Base-by-base conservation (phyloP, 1,139 yeast species). In the Lodderomyces pseudojiufengensis region DNA sequence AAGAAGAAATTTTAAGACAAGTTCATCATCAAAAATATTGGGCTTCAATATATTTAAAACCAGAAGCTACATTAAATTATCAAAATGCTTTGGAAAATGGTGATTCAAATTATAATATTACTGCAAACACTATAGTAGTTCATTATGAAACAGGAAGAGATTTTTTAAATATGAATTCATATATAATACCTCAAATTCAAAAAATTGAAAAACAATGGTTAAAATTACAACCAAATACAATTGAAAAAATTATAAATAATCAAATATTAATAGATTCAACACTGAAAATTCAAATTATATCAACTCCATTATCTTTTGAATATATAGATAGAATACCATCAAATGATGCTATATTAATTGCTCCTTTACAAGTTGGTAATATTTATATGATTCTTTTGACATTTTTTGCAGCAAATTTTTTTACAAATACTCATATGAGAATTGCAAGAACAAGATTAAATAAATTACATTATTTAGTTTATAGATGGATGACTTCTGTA, bases 311-410 rank as follows among this genome's bases (percentile, higher is more conserved):
- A 3, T 45, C 46, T 1, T 69, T 78, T 43, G 31, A 47, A 3
- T 59, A 50, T 33, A 40, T 50, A 8, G 90, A 83, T 54, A 56
- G 65, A 35, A 65, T 70, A 18, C 84, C 86, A 1, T 68, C 60
- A 40, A 57, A 59, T 2, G 64, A 76, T 45, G 62, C 75, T 2
- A 77, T 73, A 3, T 52, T 80, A 16, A 48, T 70, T 14, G 87
- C 86, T 1, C 86, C 90, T 2, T 57, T 78, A 5, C 86, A 82
- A 54, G 80, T 84, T 45, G 95, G 95, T 33, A 66, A 83, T 40
- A 83, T 86, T 56, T 85, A 78, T 57, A 66, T 82, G 54, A 73
- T 86, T 46, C 79, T 86, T 55, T 59, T 84, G 38, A 78, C 95
- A 10, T 63, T 69, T 42, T 61, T 68, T 57, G 78, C 76, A 44